Conservation (phyloP, 306 rosid genomes). For the Acmispon strigosus region DNA sequence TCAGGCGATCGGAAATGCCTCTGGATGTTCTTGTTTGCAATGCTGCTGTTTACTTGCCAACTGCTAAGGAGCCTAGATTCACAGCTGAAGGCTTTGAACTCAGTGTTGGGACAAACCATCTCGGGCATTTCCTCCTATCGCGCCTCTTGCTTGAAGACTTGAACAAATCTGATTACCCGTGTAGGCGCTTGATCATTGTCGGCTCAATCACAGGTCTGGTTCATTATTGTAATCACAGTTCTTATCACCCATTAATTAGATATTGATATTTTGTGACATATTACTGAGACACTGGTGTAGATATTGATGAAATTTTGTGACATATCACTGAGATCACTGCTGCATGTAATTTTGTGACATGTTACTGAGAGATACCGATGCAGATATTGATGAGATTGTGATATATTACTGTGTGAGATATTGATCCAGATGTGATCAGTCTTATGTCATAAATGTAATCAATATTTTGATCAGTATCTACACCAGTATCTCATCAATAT, state of each 20-base stretch:
- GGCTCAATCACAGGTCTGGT: slow-evolving; percentile 91
- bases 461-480: too few relatives aligned
- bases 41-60: slow-evolving; percentile 93
- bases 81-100: slow-evolving; percentile 95
- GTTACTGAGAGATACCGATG: too few relatives aligned
- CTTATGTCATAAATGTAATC: too few relatives aligned
- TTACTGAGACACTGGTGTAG: too few relatives aligned
- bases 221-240: background rate
- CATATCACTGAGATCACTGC: too few relatives aligned
- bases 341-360: too few relatives aligned
- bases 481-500: background rate
- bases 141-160: slow-evolving; percentile 75
- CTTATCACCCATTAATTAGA: too few relatives aligned
- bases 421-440: too few relatives aligned
- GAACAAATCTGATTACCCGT: slow-evolving; percentile 82
- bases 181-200: slow-evolving; percentile 78
- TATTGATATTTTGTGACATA: too few relatives aligned
- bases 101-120: slow-evolving; percentile 95
- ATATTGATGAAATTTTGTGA: too few relatives aligned
- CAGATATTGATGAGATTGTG: too few relatives aligned
- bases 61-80: slow-evolving; percentile 86
- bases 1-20: slow-evolving; percentile 55
- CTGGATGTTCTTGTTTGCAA: slow-evolving; percentile 89
- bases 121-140: slow-evolving; percentile 91
- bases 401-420: too few relatives aligned